Evolutionary conservation across 1,139 yeast species (phyloP), one percentile per base, ranked within the genome.

Genomic region (Candida dubliniensis): DNA sequence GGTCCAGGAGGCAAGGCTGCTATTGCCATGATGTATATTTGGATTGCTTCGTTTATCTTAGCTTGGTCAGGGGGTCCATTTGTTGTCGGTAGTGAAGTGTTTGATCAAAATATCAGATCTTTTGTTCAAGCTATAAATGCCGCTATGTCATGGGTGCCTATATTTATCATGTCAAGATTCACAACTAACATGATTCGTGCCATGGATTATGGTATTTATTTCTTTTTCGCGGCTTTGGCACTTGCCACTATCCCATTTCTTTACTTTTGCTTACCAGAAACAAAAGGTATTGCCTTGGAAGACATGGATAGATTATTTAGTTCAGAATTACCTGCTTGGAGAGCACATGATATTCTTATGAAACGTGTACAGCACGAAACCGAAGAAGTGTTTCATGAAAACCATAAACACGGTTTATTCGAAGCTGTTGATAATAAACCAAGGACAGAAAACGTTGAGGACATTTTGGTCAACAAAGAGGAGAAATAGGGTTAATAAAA

Each of bases 61-160:
- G 74, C 74, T 1, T 71, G 77, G 76, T 67, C 73, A 11, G 74
- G 74, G 7, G 75, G 74, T 31, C 76, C 76, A 2, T 71, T 67
- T 49, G 75, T 71, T 33, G 67, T 69, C 38, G 76, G 77, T 9
- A 55, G 69, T 42, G 77, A 71, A 50, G 66, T 71, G 1, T 71
- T 69, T 50, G 75, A 69, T 52, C 73, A 67, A 48, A 69, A 69
- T 47, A 66, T 71, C 46, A 59, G 77, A 44, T 63, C 75, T 5
- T 71, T 70, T 44, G 71, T 67, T 31, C 76, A 70, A 55, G 73
- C 74, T 40, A 67, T 71, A 45, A 69, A 69, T 51, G 74, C 74
- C 1, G 74, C 74, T 11, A 64, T 69, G 23, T 64, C 71, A 15
- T 71, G 76, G 77, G 66, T 70, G 13, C 71, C 74, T 7, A 69